Evolutionary conservation across 176 grass and related monocot species (phyloP).

Genomic region (Otatea glauca): DNA sequence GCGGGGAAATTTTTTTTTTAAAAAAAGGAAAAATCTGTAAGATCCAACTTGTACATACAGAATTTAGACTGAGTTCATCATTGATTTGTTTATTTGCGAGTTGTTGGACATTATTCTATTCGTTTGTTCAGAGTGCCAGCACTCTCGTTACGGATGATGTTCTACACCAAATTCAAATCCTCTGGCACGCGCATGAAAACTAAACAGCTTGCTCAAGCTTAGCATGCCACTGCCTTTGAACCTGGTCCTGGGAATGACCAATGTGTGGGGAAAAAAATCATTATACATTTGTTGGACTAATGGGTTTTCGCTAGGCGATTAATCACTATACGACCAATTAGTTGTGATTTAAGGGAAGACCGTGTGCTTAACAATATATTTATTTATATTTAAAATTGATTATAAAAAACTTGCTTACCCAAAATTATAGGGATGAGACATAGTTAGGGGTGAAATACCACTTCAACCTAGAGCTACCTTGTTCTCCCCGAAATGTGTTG

Average conservation of each 20-base stretch:
- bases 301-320: too few relatives aligned
- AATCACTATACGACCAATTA: too few relatives aligned
- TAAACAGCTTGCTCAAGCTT: too few relatives aligned
- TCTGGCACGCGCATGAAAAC: not conserved
- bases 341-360: too few relatives aligned
- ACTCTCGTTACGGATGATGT: not conserved
- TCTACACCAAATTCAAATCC: not conserved
- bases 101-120: not conserved
- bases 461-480: not conserved
- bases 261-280: too few relatives aligned
- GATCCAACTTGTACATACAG: conserved; percentile 42
- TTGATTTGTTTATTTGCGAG: conserved; percentile 27
- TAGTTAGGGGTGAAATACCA: not conserved
- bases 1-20: not conserved
- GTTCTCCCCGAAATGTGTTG: not conserved
- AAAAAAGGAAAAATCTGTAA: conserved; percentile 2
- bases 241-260: too few relatives aligned
- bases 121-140: not conserved
- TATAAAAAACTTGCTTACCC: too few relatives aligned
- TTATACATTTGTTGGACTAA: too few relatives aligned
- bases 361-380: too few relatives aligned
- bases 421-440: not conserved
- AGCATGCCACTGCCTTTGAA: too few relatives aligned
- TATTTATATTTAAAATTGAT: too few relatives aligned
- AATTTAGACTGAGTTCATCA: conserved; percentile 24